Evolutionary conservation across 331 rosid genomes (phyloP).

Genomic region (Quercus tomentella): DNA sequence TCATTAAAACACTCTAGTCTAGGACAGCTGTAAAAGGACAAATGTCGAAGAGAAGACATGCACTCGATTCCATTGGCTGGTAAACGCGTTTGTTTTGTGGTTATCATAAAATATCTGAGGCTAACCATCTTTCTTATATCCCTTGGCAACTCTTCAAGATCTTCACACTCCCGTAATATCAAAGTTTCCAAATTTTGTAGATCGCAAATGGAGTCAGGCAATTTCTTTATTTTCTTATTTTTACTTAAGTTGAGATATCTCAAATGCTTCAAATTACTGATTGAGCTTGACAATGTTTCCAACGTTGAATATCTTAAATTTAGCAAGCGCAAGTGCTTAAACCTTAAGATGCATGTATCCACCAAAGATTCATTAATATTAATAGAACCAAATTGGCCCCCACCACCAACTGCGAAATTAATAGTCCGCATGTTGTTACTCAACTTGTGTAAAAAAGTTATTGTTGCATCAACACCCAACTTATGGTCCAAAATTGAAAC

Average conservation of each 20-base stretch:
- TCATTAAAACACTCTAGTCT: conserved; percentile 7
- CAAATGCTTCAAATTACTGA: conserved; percentile 25
- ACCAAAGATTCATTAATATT: neutral
- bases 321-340: conserved; percentile 9
- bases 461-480: neutral
- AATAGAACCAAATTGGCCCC: neutral
- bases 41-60: conserved; percentile 10
- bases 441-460: neutral
- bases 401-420: too few species aligned
- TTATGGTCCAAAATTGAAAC: neutral
- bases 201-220: conserved; percentile 20
- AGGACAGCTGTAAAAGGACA: neutral
- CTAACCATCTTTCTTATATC: conserved; percentile 10
- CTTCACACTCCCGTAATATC: neutral
- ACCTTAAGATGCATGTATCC: neutral
- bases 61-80: conserved; percentile 4
- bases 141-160: conserved; percentile 14
- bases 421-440: neutral
- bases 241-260: neutral
- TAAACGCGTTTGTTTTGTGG: conserved; percentile 6
- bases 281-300: neutral
- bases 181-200: conserved; percentile 22
- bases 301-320: conserved; percentile 6
- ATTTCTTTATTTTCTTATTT: neutral
- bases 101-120: conserved; percentile 14